Percentiles rank a stretch among this genome's conserved stretches.
Evolutionary conservation across 768 basidiomycete genomes (phyloP).

Genomic region (Tulasnella sp.): DNA sequence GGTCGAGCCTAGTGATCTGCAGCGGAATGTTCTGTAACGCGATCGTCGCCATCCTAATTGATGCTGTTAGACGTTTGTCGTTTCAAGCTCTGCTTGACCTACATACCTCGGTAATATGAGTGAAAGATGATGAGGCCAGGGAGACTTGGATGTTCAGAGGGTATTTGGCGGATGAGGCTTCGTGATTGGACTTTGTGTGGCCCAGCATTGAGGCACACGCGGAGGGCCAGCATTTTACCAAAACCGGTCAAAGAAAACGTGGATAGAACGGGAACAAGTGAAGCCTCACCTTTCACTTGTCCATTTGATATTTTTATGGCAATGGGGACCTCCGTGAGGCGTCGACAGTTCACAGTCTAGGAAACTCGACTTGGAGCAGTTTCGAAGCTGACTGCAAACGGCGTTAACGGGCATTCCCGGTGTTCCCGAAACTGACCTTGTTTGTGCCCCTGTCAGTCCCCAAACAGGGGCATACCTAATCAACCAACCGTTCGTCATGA

Average conservation of each 20-base stretch:
- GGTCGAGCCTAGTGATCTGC: background rate
- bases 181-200: too few species aligned
- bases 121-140: background rate
- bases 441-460: background rate
- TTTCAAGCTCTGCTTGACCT: background rate
- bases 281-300: background rate
- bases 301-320: background rate
- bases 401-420: background rate
- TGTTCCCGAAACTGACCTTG: background rate
- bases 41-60: background rate
- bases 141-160: background rate
- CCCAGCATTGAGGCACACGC: too few species aligned
- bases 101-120: background rate
- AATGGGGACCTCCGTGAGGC: background rate
- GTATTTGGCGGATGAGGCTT: background rate
- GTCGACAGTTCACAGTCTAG: background rate
- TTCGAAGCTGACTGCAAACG: background rate
- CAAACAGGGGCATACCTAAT: background rate
- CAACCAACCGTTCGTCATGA: background rate
- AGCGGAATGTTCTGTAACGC: background rate
- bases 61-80: background rate
- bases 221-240: background rate
- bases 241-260: background rate
- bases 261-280: background rate
- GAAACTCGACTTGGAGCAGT: background rate